phyloP scores from a whole-genome alignment of 306 rosid genomes.

The Acacia acuminata region DNA sequence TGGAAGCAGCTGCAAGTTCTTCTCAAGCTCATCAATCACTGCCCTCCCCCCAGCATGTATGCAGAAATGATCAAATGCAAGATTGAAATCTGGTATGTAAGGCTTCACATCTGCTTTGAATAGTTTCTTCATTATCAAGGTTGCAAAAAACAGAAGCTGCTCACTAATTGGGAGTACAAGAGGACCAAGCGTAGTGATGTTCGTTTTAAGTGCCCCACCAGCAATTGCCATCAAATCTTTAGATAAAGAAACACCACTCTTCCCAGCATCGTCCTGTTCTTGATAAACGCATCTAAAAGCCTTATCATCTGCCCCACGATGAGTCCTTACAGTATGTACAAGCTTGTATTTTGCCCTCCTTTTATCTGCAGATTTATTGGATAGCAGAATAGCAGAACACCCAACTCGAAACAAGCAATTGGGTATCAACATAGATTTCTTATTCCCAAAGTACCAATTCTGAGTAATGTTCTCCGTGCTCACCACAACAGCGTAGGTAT shows the following conservation, averaged over 20 bases:
- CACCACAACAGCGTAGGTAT: conserved; percentile 70
- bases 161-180: conserved; percentile 80
- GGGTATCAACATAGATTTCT: conserved; percentile 66
- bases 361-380: conserved; percentile 55
- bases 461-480: conserved; percentile 82
- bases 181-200: conserved; percentile 76
- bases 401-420: conserved; percentile 77
- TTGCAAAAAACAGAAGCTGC: conserved; percentile 69
- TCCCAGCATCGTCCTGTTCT: conserved; percentile 70
- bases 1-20: conserved; percentile 64
- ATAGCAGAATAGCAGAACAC: conserved; percentile 54
- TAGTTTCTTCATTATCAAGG: conserved; percentile 59
- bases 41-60: conserved; percentile 84
- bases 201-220: conserved; percentile 70
- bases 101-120: conserved; percentile 57
- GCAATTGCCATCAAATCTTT: conserved; percentile 83
- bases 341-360: conserved; percentile 66
- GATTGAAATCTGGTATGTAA: conserved; percentile 75
- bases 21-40: conserved; percentile 84
- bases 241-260: conserved; percentile 75
- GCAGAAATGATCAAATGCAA: conserved; percentile 82
- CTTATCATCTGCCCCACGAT: conserved; percentile 70
- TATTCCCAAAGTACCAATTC: conserved; percentile 74
- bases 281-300: conserved; percentile 73
- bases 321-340: conserved; percentile 71